A percentile compares a stretch with the other conserved stretches of the same genome.
Conservation (phyloP, 352 stramenopile genomes). For the Pythium plurisporium region DNA sequence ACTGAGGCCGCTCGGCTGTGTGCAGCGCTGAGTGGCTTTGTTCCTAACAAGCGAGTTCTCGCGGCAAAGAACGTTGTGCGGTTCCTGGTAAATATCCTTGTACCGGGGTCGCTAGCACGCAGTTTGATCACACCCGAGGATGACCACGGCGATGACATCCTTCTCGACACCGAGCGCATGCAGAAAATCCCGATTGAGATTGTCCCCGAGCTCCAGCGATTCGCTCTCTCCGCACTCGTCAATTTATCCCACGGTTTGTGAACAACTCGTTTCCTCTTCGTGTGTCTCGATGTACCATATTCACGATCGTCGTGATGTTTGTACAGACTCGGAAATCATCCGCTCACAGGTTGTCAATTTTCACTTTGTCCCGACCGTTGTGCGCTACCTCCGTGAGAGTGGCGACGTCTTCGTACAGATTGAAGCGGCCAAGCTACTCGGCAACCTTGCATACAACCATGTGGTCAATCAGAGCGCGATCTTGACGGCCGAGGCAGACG, state of each 20-base stretch:
- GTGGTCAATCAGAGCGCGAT: conserved; percentile 66
- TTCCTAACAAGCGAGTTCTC: conserved; percentile 65
- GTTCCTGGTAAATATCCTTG: conserved; percentile 37
- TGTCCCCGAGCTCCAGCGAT: conserved; percentile 35
- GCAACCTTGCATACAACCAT: conserved; percentile 64
- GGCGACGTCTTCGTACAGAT: conserved; percentile 30
- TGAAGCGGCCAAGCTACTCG: conserved; percentile 59
- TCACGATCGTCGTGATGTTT: not conserved
- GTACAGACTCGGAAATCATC: conserved; percentile 63
- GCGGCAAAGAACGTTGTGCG: conserved; percentile 61
- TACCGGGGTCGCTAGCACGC: conserved; percentile 15
- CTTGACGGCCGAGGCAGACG: conserved; percentile 55
- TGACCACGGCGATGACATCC: not conserved
- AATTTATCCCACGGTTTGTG: conserved; percentile 69
- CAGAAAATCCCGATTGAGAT: conserved; percentile 39
- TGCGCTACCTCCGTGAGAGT: conserved; percentile 51
- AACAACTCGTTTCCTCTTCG: too few relatives aligned
- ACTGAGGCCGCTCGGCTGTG: conserved; percentile 53
- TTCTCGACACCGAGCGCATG: conserved; percentile 25
- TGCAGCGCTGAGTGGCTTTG: conserved; percentile 39
- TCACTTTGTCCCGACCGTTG: conserved; percentile 35
- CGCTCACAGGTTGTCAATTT: conserved; percentile 67
- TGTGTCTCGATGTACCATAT: too few relatives aligned
- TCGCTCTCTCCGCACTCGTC: conserved; percentile 51
- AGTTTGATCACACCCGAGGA: not conserved